phyloP scores from a whole-genome alignment of 768 basidiomycete species.

The Gloeopeniophorella convolvens region DNA sequence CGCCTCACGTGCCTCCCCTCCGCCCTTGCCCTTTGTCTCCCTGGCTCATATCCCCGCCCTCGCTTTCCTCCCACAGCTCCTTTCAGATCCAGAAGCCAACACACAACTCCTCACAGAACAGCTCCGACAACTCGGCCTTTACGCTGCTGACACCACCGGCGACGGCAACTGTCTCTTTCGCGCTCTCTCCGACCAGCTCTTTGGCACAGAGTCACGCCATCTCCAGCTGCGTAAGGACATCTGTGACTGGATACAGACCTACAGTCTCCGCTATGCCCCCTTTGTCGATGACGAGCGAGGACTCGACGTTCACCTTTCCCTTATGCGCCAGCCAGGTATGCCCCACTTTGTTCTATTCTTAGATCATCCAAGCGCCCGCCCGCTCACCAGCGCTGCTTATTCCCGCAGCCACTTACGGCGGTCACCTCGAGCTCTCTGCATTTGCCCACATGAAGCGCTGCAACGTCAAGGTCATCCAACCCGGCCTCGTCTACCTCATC shows the following conservation, averaged over 20 bases:
- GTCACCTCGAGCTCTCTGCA: conserved; percentile 89
- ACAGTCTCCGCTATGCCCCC: conserved; percentile 70
- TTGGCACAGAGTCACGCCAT: conserved; percentile 68
- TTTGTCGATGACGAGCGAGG: conserved; percentile 87
- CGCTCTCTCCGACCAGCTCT: conserved; percentile 81
- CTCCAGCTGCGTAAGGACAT: conserved; percentile 63
- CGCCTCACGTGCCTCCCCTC: conserved; percentile 8
- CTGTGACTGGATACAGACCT: conserved; percentile 72
- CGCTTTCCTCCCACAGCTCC: conserved; percentile 27
- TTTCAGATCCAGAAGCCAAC: conserved; percentile 56
- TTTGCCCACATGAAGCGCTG: conserved; percentile 76
- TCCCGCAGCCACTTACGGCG: conserved; percentile 79
- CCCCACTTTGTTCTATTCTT: conserved; percentile 20
- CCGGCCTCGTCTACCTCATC: conserved; percentile 86
- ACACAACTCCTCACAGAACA: conserved; percentile 63
- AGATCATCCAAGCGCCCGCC: conserved; percentile 1
- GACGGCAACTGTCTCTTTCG: conserved; percentile 95
- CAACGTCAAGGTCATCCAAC: conserved; percentile 89
- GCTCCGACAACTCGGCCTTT: conserved; percentile 72
- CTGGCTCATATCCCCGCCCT: conserved; percentile 11
- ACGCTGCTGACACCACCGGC: conserved; percentile 80
- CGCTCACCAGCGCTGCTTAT: conserved; percentile 2
- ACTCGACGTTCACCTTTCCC: conserved; percentile 60
- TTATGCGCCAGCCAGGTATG: conserved; percentile 75
- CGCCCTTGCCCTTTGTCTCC: conserved; percentile 1